These are phyloP conservation scores for Mycosphaerella sp. DNA, from an alignment of 2,329 filamentous ascomycete genomes.

Conservation along the genomic window DNA sequence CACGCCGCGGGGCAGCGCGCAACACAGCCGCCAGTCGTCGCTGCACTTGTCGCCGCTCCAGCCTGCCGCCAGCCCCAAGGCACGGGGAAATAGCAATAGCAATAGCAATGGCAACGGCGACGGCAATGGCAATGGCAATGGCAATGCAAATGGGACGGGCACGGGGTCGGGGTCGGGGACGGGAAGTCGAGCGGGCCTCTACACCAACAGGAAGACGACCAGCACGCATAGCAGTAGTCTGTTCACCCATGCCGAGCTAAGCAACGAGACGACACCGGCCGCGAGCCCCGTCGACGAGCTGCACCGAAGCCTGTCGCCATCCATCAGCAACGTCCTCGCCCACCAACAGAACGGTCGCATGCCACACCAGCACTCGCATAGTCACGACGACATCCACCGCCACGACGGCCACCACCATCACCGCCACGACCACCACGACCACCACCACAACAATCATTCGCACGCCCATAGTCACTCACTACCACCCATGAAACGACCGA, in stretches of 20 bases:
- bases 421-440: conserved; percentile 12
- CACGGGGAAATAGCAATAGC: not conserved
- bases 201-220: conserved; percentile 14
- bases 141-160: not conserved
- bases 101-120: conserved; percentile 3
- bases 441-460: conserved; percentile 21
- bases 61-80: conserved; percentile 1
- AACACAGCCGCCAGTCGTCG: conserved; percentile 25
- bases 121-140: conserved; percentile 3
- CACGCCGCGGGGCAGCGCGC: conserved; percentile 22
- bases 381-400: conserved; percentile 6
- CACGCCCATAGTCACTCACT: conserved; percentile 24
- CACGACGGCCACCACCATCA: conserved; percentile 12
- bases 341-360: conserved; percentile 20
- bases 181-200: not conserved
- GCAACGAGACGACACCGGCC: conserved; percentile 28
- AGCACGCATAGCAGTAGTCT: conserved; percentile 23
- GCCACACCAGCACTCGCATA: conserved; percentile 8
- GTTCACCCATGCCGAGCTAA: conserved; percentile 29
- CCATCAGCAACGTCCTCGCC: conserved; percentile 17
- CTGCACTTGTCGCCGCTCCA: conserved; percentile 7
- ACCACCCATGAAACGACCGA: conserved; percentile 29
- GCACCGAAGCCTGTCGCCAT: conserved; percentile 2
- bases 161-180: no score
- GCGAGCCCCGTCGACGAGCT: conserved; percentile 20